Percentiles rank a stretch among this genome's conserved stretches.
These are phyloP conservation scores for Hortaea sp. DNA, from an alignment of 2,329 filamentous ascomycete genomes.

Conservation along the genomic window DNA sequence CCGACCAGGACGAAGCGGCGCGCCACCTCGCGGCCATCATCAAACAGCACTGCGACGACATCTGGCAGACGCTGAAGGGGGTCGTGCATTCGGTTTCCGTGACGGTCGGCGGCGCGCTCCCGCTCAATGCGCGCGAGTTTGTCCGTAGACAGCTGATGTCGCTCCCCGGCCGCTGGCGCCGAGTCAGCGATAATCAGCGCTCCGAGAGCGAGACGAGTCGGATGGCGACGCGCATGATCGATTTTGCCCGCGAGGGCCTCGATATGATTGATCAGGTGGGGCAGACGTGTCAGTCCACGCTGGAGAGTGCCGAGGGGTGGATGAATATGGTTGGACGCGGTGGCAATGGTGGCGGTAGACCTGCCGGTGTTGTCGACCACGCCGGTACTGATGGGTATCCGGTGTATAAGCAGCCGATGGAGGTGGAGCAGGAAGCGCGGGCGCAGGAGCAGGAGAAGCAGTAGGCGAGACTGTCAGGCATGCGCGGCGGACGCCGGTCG, in stretches of 20 bases:
- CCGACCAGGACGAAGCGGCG: slow-evolving; percentile 29
- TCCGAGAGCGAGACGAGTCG: slow-evolving; percentile 38
- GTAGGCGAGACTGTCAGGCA: neutral
- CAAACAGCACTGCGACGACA: slow-evolving; percentile 47
- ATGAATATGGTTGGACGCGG: slow-evolving; percentile 45
- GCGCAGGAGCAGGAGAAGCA: neutral
- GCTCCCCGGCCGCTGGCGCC: slow-evolving; percentile 70
- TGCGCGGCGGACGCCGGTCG: too few relatives aligned
- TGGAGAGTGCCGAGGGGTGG: slow-evolving; percentile 86
- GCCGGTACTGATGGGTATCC: neutral
- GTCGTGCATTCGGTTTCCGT: slow-evolving; percentile 78
- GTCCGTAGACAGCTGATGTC: slow-evolving; percentile 78
- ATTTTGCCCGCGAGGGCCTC: slow-evolving; percentile 79
- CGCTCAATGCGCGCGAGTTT: slow-evolving; percentile 74
- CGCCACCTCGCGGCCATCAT: slow-evolving; percentile 66
- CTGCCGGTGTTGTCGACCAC: neutral
- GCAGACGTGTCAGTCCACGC: slow-evolving; percentile 76
- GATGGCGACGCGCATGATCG: slow-evolving; percentile 64
- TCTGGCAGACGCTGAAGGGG: slow-evolving; percentile 53
- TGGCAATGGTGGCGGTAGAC: neutral
- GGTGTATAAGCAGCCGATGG: neutral
- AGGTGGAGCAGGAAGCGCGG: neutral
- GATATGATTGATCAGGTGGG: slow-evolving; percentile 93
- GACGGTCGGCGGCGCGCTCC: slow-evolving; percentile 83
- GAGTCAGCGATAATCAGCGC: slow-evolving; percentile 44